Conservation (phyloP, 495 filamentous ascomycete species). For the Barbatosphaeria neglecta region DNA sequence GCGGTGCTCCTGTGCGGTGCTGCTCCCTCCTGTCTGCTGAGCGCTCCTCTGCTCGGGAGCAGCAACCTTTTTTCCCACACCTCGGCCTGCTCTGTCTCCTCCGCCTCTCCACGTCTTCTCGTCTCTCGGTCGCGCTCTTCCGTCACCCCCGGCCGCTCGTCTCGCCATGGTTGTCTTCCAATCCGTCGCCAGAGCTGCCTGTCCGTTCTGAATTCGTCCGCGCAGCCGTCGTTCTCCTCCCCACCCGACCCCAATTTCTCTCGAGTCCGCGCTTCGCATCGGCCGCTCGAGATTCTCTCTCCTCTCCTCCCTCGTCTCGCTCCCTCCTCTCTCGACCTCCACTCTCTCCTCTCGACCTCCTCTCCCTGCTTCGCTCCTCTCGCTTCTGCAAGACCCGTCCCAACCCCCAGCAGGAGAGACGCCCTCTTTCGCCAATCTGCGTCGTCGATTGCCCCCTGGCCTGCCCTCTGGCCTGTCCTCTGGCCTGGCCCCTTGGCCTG, state of each 20-base stretch:
- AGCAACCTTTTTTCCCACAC: constrained; percentile 16
- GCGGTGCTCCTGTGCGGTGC: background rate
- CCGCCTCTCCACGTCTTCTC: constrained; percentile 17
- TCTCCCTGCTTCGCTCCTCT: background rate
- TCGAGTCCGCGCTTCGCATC: background rate
- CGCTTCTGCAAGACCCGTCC: too few relatives aligned
- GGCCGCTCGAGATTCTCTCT: background rate
- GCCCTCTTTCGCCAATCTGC: too few relatives aligned
- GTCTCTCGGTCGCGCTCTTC: constrained; percentile 23
- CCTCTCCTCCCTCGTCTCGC: background rate
- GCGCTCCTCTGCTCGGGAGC: background rate
- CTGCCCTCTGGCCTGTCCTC: too few relatives aligned
- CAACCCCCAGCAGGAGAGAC: too few relatives aligned
- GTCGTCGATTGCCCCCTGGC: too few relatives aligned
- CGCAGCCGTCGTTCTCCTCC: too few relatives aligned
- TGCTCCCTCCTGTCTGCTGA: background rate
- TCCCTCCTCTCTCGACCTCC: too few relatives aligned
- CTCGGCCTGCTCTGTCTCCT: constrained; percentile 20
- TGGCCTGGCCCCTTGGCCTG: too few relatives aligned
- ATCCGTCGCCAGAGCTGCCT: background rate
- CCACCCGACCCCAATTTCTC: background rate
- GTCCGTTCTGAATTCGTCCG: background rate
- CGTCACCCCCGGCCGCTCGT: constrained; percentile 9
- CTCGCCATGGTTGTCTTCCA: constrained; percentile 8
- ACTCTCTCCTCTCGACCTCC: background rate